phyloP scores from a whole-genome alignment of 139 green algal species.

The Tetradesmus obliquus region DNA sequence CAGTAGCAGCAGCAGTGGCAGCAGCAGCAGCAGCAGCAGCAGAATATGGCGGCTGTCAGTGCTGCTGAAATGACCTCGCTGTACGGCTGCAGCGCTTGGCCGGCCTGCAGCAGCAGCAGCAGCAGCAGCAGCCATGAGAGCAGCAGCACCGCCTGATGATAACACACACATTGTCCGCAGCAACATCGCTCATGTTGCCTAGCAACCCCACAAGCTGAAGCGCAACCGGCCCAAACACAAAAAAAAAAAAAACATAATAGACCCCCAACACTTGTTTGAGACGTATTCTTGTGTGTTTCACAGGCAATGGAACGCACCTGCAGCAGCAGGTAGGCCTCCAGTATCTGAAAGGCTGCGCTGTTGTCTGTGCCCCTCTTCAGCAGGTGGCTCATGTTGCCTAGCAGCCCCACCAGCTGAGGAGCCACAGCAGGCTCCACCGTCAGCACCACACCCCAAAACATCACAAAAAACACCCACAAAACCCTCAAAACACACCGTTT shows the following conservation, averaged over 20 bases:
- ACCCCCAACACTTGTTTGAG: neutral
- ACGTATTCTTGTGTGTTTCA: neutral
- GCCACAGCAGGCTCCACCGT: slow-evolving; percentile 24
- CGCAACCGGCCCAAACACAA: slow-evolving; percentile 36
- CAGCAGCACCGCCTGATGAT: neutral
- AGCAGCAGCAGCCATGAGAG: slow-evolving; percentile 21
- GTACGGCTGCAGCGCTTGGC: neutral
- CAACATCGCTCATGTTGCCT: slow-evolving; percentile 51
- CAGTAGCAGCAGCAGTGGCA: neutral
- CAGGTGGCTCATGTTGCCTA: slow-evolving; percentile 64
- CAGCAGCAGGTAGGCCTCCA: slow-evolving; percentile 76
- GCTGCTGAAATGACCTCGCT: neutral
- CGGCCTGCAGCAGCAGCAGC: neutral
- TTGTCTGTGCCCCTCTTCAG: slow-evolving; percentile 69
- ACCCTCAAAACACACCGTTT: neutral
- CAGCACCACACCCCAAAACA: slow-evolving; percentile 25
- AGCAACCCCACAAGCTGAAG: slow-evolving; percentile 64
- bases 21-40: no score
- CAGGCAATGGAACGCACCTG: neutral
- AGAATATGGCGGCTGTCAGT: neutral
- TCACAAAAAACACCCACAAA: neutral
- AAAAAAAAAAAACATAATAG: neutral
- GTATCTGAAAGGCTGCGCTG: slow-evolving; percentile 60
- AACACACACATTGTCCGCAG: no score
- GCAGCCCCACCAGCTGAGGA: slow-evolving; percentile 61